Conservation (phyloP, 371 early-diverging fungal genomes). For the Coemansia sp. region DNA sequence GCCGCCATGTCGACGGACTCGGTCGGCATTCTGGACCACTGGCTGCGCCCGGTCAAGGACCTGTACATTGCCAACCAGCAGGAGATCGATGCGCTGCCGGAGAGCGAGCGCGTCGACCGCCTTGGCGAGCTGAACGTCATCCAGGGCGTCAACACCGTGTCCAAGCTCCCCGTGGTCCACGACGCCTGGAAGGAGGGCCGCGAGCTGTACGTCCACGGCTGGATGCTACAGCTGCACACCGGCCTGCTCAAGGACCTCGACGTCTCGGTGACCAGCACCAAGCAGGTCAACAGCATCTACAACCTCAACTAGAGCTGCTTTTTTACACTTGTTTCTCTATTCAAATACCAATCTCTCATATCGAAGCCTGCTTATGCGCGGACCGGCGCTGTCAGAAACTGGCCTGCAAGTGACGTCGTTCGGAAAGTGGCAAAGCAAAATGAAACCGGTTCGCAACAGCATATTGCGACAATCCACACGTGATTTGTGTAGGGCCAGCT, state of each 20-base stretch:
- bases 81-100: conserved; percentile 54
- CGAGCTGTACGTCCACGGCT: conserved; percentile 76
- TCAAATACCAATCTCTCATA: not conserved
- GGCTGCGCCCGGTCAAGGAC: conserved; percentile 79
- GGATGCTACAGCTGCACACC: conserved; percentile 77
- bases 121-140: conserved; percentile 77
- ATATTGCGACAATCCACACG: too few relatives aligned
- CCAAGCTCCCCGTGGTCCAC: conserved; percentile 73
- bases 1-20: conserved; percentile 66
- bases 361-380: not conserved
- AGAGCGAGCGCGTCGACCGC: conserved; percentile 53
- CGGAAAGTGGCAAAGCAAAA: too few relatives aligned
- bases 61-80: conserved; percentile 61
- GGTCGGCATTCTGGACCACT: conserved; percentile 81
- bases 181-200: conserved; percentile 83
- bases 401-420: too few relatives aligned
- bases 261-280: conserved; percentile 40
- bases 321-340: not conserved
- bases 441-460: too few relatives aligned
- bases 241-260: conserved; percentile 59
- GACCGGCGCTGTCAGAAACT: too few relatives aligned
- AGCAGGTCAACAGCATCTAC: conserved; percentile 45
- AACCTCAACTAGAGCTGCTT: conserved; percentile 17
- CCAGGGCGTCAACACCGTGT: conserved; percentile 71
- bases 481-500: too few relatives aligned